These are phyloP conservation scores for Trichosporon sp. DNA, from an alignment of 1,284 basidiomycete genomes.

Conservation along the genomic window DNA sequence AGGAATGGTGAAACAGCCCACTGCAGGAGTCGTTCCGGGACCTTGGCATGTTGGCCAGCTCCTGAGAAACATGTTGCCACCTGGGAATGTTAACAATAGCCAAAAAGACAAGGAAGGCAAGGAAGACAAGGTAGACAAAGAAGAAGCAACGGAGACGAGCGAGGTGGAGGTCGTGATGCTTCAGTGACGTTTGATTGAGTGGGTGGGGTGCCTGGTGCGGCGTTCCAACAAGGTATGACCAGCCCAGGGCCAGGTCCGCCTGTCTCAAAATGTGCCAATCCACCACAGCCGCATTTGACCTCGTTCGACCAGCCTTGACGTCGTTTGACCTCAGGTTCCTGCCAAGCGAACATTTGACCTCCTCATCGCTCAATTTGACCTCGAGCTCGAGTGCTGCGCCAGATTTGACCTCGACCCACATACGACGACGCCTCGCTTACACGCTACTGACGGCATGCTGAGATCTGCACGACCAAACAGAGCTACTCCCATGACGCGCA, in stretches of 20 bases:
- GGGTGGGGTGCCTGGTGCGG: neutral
- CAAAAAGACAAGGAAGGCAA: too few species aligned
- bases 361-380: neutral
- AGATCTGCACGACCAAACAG: neutral
- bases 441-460: neutral
- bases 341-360: neutral
- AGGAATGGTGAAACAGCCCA: too few species aligned
- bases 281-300: neutral
- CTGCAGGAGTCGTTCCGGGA: too few species aligned
- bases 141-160: too few species aligned
- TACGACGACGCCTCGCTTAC: neutral
- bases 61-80: too few species aligned
- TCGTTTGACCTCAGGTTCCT: neutral
- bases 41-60: too few species aligned
- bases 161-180: too few species aligned
- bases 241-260: neutral
- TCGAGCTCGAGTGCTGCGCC: neutral
- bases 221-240: neutral
- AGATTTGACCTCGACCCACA: neutral
- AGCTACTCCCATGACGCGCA: neutral
- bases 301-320: neutral
- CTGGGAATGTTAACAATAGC: too few species aligned
- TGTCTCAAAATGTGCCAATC: neutral
- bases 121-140: too few species aligned
- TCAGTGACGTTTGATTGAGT: neutral